Conservation (phyloP, 495 filamentous ascomycete genomes). For the Stereocaulon alpinum region DNA sequence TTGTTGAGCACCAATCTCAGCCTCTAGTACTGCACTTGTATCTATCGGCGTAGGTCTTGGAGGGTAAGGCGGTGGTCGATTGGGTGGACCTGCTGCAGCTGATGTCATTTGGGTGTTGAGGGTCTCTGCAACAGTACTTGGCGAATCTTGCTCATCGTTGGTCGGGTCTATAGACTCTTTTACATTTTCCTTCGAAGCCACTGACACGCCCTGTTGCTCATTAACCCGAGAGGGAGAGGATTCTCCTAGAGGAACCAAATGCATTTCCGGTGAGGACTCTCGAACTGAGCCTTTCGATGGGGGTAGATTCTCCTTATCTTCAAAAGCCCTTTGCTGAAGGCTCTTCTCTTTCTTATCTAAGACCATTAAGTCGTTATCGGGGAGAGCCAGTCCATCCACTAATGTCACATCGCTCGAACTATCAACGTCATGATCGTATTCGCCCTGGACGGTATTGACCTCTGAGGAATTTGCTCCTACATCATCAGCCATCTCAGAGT, state of each 20-base stretch:
- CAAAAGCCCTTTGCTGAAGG: constrained; percentile 15
- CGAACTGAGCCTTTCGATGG: constrained; percentile 17
- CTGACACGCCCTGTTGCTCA: constrained; percentile 16
- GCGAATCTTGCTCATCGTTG: constrained; percentile 11
- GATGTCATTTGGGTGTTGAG: neutral
- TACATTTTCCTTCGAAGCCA: constrained; percentile 7
- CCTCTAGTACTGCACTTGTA: constrained; percentile 39
- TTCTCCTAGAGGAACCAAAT: constrained; percentile 15
- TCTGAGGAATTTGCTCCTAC: constrained; percentile 18
- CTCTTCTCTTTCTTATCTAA: constrained; percentile 23
- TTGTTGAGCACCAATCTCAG: constrained; percentile 61
- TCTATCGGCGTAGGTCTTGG: constrained; percentile 32
- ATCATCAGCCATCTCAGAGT: constrained; percentile 25
- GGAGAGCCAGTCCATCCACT: constrained; percentile 30
- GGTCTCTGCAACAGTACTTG: constrained; percentile 13
- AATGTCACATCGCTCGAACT: constrained; percentile 42
- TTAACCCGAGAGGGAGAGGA: constrained; percentile 16
- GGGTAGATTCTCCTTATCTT: constrained; percentile 38
- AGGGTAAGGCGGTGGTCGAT: constrained; percentile 37
- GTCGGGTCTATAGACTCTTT: neutral
- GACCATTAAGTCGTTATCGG: constrained; percentile 36
- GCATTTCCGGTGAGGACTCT: constrained; percentile 14
- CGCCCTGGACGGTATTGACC: constrained; percentile 27
- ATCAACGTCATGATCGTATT: constrained; percentile 24
- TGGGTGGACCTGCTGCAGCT: constrained; percentile 14